Evolutionary conservation across 495 filamentous ascomycete genomes (phyloP), one percentile per base, ranked within the genome.

Genomic region (Oidiodendron maius): DNA sequence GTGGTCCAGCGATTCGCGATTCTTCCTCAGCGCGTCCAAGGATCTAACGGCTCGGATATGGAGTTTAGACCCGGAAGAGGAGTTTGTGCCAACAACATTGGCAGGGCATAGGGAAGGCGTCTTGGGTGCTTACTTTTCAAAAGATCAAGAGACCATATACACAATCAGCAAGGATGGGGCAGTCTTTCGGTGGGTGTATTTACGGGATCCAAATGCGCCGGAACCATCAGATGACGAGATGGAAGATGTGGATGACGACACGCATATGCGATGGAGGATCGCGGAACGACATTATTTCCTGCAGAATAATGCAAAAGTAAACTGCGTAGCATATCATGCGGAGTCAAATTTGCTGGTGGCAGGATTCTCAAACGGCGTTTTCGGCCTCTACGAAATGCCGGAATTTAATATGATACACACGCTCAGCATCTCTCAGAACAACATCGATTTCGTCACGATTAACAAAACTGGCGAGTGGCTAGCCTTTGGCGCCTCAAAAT

Each of bases 391-490:
- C 65, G 93, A 98, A 57, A 76, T 98, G 65, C 93, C 93, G n/a
- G 89, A 91, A 41, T 97, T 97, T 72, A 95, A 86, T 66, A 81
- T 82, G 66, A 95, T 98, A 37, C 93, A 98, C 58, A 91, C 83
- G 13, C 59, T 70, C 45, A 96, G 89, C 66, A 91, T 98, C 55
- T 96, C 94, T 1, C 89, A 96, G 58, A 91, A 90, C 59, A 89
- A 91, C 49, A 95, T 98, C 53, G 89, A 96, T 57, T 89, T 84
- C 58, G 86, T 97, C 37, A 86, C 88, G 2, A 83, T 96, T 52
- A 96, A 96, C 67, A 84, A 86, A 60, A 82, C 87, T 24, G 93
- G 91, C 46, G 94, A 96, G 69, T 98, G 93, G 93, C 74, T 98
- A 24, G 93, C 93, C 5, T 96, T 98, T 65, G 93, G 91, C n/a